phyloP scores from a whole-genome alignment of 129 eudicot species.

The Mikania micrantha region DNA sequence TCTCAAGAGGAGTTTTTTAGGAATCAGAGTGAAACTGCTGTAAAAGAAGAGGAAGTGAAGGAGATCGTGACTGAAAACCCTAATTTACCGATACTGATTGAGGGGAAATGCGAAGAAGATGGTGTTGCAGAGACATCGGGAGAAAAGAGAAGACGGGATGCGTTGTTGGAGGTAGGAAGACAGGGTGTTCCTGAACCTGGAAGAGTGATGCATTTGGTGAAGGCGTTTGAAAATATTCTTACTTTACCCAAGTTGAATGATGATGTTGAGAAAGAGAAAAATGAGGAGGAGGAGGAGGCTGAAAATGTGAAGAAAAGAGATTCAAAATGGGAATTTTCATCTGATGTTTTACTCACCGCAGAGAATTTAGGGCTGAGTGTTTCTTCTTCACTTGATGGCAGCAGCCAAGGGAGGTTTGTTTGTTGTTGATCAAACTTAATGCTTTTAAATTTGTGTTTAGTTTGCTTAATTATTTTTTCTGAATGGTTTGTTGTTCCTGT shows the following conservation, averaged over 20 bases:
- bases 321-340: constrained; percentile 40
- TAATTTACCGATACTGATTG: constrained; percentile 5
- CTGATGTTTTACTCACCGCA: constrained; percentile 58
- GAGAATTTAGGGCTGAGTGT: constrained; percentile 71
- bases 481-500: neutral
- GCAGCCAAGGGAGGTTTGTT: constrained; percentile 69
- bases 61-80: neutral
- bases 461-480: constrained; percentile 1
- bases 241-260: constrained; percentile 38
- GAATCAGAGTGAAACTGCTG: constrained; percentile 8
- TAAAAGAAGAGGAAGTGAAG: constrained; percentile 6
- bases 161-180: constrained; percentile 44
- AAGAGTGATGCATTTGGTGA: constrained; percentile 68
- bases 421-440: neutral
- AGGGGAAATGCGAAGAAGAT: constrained; percentile 10
- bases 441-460: neutral
- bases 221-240: constrained; percentile 77
- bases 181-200: constrained; percentile 52
- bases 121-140: constrained; percentile 21
- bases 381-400: constrained; percentile 60
- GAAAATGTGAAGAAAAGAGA: constrained; percentile 15
- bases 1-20: constrained; percentile 89
- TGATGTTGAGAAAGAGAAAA: constrained; percentile 27
- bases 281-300: constrained; percentile 17
- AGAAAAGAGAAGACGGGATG: constrained; percentile 64